Evolutionary conservation across 1,139 yeast genomes (phyloP), one percentile per base, ranked within the genome.

Genomic region (Kluyveromyces sp.): DNA sequence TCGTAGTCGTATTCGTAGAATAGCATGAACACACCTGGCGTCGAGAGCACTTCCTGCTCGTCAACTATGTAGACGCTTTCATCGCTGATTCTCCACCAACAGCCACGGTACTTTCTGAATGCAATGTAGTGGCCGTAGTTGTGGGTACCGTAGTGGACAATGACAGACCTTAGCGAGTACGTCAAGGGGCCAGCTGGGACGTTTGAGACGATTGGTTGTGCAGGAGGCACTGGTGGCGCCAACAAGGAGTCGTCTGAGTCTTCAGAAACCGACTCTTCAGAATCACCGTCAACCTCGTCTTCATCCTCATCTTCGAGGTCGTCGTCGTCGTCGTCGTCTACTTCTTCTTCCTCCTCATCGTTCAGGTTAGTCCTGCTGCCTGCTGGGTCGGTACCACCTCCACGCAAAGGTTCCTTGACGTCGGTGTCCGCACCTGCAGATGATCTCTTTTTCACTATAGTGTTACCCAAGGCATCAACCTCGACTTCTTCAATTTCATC

Each of bases 81-180:
- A 65, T 90, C 97, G 58, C 95, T 83, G 27, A 89, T 81, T 63
- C 96, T 77, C 96, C 96, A 89, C 97, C 97, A 90, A 8, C 80
- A 74, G 1, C 94, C 95, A 57, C 94, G 75, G 49, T 72, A 75
- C 57, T 79, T 82, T 58, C 97, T 78, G 67, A 77, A 90, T 44
- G 95, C 87, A 49, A 90, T 87, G 63, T 90, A 90, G 64, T 90
- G 97, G 25, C 97, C 97, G 63, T 88, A 90, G 60, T 90, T 88
- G 59, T 90, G 97, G 3, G 96, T 85, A 43, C 97, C 97, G 61
- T 82, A 89, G 64, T 90, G 97, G 1, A 90, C 81, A 43, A 90
- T 85, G 1, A 86, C 94, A 1, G 96, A 88, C 58, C 84, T 85
- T 49, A 90, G 73, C 42, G 79, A 73, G 61, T 90, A 90, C 31